Evolutionary conservation across 2,329 filamentous ascomycete species (phyloP).

Genomic region (Aspergillus glaucus): DNA sequence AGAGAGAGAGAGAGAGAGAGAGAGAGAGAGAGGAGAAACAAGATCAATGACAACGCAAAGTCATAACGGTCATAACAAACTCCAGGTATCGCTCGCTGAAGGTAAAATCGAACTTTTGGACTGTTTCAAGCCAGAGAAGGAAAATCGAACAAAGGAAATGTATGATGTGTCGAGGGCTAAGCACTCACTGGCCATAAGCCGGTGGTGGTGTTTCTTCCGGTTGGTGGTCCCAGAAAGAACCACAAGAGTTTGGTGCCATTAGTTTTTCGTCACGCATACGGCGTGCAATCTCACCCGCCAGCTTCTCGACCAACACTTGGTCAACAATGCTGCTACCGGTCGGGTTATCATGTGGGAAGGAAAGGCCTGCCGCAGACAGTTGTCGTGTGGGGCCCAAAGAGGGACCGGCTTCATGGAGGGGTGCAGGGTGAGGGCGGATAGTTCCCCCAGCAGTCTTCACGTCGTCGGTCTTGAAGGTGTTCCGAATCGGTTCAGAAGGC

Average conservation of each 20-base stretch:
- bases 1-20: conserved; percentile 15
- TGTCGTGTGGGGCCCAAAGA: conserved; percentile 18
- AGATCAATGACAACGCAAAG: conserved; percentile 12
- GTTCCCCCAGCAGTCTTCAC: conserved; percentile 30
- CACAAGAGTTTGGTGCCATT: conserved; percentile 25
- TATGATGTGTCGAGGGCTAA: not conserved
- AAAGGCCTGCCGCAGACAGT: conserved; percentile 29
- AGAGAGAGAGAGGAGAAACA: conserved; percentile 12
- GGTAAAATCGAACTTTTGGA: not conserved
- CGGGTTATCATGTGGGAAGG: conserved; percentile 27
- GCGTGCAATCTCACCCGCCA: conserved; percentile 81
- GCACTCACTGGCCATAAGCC: conserved; percentile 38
- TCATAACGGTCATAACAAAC: conserved; percentile 17
- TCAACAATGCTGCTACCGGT: conserved; percentile 36
- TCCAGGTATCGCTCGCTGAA: conserved; percentile 12
- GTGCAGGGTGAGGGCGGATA: conserved; percentile 12
- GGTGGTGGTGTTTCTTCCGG: conserved; percentile 38
- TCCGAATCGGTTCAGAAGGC: conserved; percentile 15
- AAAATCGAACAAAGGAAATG: conserved; percentile 7
- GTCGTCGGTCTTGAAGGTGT: conserved; percentile 16
- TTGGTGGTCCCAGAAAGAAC: conserved; percentile 30
- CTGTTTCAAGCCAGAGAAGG: not conserved
- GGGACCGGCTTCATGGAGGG: conserved; percentile 23
- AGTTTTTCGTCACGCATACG: conserved; percentile 82
- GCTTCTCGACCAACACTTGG: conserved; percentile 52